Base-by-base conservation (phyloP, 768 basidiomycete genomes). In the Mycena belliarum region DNA sequence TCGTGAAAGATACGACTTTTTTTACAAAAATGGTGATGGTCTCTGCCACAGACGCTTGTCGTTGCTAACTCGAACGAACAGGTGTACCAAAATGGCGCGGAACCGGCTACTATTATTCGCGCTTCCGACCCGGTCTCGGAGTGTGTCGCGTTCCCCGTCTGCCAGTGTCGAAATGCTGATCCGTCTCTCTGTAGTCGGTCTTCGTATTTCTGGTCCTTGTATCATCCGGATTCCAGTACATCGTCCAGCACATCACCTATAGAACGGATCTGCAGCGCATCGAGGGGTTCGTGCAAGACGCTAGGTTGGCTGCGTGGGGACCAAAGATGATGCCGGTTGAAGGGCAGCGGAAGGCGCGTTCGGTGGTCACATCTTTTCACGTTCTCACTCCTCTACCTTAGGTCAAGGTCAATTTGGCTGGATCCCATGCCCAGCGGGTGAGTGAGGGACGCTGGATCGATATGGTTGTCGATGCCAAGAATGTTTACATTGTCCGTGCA, bases 31-130 rank as follows among this genome's bases (percentile, higher is more conserved):
- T 61, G 96, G 96, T 21, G 16, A 12, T 6, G 18, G 18, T 38
- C 37, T n/a, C 37, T 35, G 4, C 15, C 12, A 35, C 18, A 38
- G 12, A 35, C 33, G 3, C 33, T 8, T 9, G 3, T 15, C 4
- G 12, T 10, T 15, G 16, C 33, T 35, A 7, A 35, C 33, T 8
- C 33, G 33, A 15, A 6, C 7, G 11, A 6, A n/a, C 20, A 38
- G 37, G 37, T n/a, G 94, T 99, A 4, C 96, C 96, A 0, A 91
- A 82, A 69, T 99, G 96, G 96, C 82, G 95, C 63, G 96, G 95
- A 16, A 94, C 92, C 29, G 92, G 93, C 42, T 98, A 98, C 74
- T 98, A 98, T 72, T 99, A 98, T 72, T 85, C 92, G 28, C 87
- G 97, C 50, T 99, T 91, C 20, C 46, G 47, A 41, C 54, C 55